Percentiles rank a stretch among this genome's conserved stretches.
Evolutionary conservation across 2,329 filamentous ascomycete species (phyloP).

Genomic region (Cephalotrichum gorgonifer): DNA sequence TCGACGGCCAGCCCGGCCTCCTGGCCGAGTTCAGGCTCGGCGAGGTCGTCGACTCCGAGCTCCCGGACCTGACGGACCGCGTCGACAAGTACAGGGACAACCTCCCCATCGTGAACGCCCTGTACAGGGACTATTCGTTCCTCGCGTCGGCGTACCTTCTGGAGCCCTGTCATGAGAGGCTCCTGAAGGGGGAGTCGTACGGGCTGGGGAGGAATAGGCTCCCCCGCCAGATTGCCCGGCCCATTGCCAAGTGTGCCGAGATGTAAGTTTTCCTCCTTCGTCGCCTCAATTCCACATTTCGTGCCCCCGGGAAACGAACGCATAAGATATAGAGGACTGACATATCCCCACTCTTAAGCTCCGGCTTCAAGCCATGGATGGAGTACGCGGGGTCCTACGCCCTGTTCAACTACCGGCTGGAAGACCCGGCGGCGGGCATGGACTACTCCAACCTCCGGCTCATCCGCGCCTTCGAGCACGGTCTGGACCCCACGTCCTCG

Average conservation of each 20-base stretch:
- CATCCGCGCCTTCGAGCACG: constrained; percentile 83
- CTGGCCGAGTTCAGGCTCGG: constrained; percentile 67
- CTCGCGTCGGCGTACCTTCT: constrained; percentile 81
- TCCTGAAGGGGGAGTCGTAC: constrained; percentile 62
- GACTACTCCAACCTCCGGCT: constrained; percentile 64
- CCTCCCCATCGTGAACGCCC: constrained; percentile 69
- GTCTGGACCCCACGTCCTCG: constrained; percentile 75
- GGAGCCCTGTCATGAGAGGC: constrained; percentile 77
- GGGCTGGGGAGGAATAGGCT: constrained; percentile 66
- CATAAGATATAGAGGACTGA: background rate
- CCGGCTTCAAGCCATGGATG: constrained; percentile 85
- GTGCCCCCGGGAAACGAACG: background rate
- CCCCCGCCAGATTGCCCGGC: constrained; percentile 65
- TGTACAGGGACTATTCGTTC: constrained; percentile 90
- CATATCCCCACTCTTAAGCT: background rate
- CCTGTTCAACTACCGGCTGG: constrained; percentile 56
- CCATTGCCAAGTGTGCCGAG: constrained; percentile 74
- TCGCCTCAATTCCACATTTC: too few species aligned
- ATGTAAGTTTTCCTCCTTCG: constrained; percentile 65
- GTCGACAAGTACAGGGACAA: constrained; percentile 66
- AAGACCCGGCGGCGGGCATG: constrained; percentile 44
- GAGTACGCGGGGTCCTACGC: constrained; percentile 66
- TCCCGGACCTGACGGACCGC: constrained; percentile 65
- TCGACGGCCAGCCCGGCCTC: constrained; percentile 64
- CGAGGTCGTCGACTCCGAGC: constrained; percentile 58